Base-by-base conservation (phyloP, 1,284 basidiomycete species). In the Erythrobasidium hasegawianum region DNA sequence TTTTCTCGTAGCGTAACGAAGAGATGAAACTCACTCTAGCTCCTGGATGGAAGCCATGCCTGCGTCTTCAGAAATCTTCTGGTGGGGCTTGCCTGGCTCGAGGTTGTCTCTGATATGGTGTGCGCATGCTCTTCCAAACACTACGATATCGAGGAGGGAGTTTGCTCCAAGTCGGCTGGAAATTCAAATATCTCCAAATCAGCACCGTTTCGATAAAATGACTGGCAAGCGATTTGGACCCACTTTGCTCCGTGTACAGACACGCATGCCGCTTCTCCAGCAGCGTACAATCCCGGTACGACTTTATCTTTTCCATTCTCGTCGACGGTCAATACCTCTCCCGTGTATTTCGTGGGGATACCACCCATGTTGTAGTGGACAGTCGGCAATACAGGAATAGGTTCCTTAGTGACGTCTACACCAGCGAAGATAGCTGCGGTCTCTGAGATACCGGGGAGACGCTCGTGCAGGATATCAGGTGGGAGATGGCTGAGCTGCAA, bases 321-420 rank as follows among this genome's bases (percentile, higher is more conserved):
- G 77, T 93, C 89, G 67, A 85, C 76, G 24, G 90, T 97, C 72
- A 99, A 77, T 71, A 94, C 96, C 80, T 99, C 94, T 73, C 96
- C 96, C 65, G 95, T 98, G 81, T 94, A 99, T 78, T 86, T 92
- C 69, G 96, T 98, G 64, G 96, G 96, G 78, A 99, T 97, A 83
- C 96, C 96, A 80, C 96, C 96, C 62, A 65, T 65, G 79, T 94
- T 95, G 80, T 95, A 95, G 80, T 96, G 91, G 55, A 95, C 93
- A 53, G 93, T 97, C 50, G 93, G 94, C 71, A 97, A 79, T 41
- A 99, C 96, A 62, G 93, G 93, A 75, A 97, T 97, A 57, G 96
- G 96, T 79, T 98, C 95, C 83, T 98, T 98, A 72, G 96, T 98
- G 70, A 99, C 96, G 79, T 99, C 96, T 72, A 98, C 96, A 80